phyloP scores from a whole-genome alignment of 805 yeast species.

The Pichia californica region DNA sequence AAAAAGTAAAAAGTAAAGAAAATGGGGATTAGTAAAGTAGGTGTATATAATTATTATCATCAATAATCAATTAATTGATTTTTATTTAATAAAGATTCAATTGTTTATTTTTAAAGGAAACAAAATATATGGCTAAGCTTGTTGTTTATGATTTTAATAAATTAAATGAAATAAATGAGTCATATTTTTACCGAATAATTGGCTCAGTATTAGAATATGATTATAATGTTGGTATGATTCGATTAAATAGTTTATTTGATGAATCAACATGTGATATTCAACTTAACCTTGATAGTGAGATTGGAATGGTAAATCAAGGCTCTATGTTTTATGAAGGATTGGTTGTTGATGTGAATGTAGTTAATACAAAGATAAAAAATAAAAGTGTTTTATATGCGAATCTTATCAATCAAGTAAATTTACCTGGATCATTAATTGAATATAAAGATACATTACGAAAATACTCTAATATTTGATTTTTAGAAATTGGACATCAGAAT shows the following conservation, averaged over 20 bases:
- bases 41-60: too few species aligned
- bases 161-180: conserved; percentile 7
- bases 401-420: not conserved
- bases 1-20: not conserved
- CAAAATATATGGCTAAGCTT: conserved; percentile 5
- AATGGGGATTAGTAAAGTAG: not conserved
- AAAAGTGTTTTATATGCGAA: not conserved
- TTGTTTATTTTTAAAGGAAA: too few species aligned
- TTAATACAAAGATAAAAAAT: not conserved
- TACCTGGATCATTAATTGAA: conserved; percentile 2
- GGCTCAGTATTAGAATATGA: conserved; percentile 20
- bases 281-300: conserved; percentile 9
- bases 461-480: not conserved
- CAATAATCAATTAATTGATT: too few species aligned
- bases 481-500: too few species aligned
- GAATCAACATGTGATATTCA: conserved; percentile 1
- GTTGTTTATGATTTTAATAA: conserved; percentile 9
- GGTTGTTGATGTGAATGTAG: conserved; percentile 21
- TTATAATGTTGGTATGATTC: conserved; percentile 13
- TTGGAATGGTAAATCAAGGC: conserved; percentile 1
- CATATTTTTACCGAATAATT: conserved; percentile 18
- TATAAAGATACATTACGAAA: not conserved
- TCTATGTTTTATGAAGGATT: conserved; percentile 15
- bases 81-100: too few species aligned
- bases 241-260: conserved; percentile 13